phyloP scores from a whole-genome alignment of 805 yeast genomes.

The Kluyveromyces dobzhanskii region DNA sequence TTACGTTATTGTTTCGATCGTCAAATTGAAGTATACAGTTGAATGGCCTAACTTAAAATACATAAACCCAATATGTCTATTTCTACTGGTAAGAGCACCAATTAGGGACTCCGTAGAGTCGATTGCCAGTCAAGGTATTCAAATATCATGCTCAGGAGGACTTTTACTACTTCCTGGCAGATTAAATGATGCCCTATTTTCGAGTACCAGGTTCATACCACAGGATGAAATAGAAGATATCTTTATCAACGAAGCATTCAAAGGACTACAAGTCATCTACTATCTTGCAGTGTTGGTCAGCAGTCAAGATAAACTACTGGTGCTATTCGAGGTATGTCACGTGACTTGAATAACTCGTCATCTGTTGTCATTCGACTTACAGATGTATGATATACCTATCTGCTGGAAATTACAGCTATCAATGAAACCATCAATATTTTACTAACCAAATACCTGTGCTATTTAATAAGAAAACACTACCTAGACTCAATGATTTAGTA shows the following conservation, averaged over 20 bases:
- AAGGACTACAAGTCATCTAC: conserved; percentile 55
- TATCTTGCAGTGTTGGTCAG: conserved; percentile 54
- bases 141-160: conserved; percentile 17
- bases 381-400: too few species aligned
- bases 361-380: too few species aligned
- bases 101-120: conserved; percentile 17
- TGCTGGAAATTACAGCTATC: too few species aligned
- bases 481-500: conserved; percentile 18
- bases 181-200: conserved; percentile 10
- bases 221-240: conserved; percentile 50
- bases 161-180: conserved; percentile 16
- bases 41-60: neutral
- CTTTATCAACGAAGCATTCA: conserved; percentile 69
- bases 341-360: neutral
- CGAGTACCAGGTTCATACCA: conserved; percentile 41
- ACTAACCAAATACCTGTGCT: too few species aligned
- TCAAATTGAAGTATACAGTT: neutral
- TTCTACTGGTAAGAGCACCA: conserved; percentile 11
- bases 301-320: conserved; percentile 23
- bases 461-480: conserved; percentile 7
- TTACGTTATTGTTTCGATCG: neutral
- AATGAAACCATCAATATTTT: too few species aligned
- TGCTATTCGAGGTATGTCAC: conserved; percentile 29
- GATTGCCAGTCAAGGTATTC: conserved; percentile 21
- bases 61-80: neutral